phyloP scores from a whole-genome alignment of 306 rosid species.

The Corylus heterophylla region DNA sequence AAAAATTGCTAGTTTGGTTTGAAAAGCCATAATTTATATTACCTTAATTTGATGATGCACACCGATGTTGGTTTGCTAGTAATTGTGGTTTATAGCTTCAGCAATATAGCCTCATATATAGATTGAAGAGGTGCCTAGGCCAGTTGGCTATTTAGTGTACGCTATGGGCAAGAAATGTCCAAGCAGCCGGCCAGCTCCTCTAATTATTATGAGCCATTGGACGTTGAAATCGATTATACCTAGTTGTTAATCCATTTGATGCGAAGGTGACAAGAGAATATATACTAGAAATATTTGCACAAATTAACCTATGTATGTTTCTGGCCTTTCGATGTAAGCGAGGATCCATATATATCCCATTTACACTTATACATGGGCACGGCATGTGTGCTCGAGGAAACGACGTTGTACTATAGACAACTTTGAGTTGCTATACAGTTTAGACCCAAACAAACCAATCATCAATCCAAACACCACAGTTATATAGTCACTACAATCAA shows the following conservation, averaged over 20 bases:
- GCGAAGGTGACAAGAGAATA: background rate
- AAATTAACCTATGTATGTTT: background rate
- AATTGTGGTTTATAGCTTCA: conserved; percentile 23
- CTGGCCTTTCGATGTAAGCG: background rate
- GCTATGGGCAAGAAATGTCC: background rate
- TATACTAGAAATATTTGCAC: background rate
- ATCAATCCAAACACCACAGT: too few relatives aligned
- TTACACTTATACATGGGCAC: too few relatives aligned
- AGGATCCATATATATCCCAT: background rate
- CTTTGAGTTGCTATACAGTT: too few relatives aligned
- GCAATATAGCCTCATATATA: background rate
- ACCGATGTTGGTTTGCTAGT: conserved; percentile 8
- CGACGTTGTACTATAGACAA: too few relatives aligned
- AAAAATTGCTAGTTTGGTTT: conserved; percentile 26
- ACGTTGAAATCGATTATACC: background rate
- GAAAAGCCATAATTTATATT: conserved; percentile 39
- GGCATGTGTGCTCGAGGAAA: too few relatives aligned
- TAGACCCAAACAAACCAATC: too few relatives aligned
- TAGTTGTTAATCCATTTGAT: background rate
- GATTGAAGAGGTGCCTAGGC: background rate
- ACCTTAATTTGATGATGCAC: background rate
- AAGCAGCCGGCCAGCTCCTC: background rate
- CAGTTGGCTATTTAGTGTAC: conserved; percentile 18
- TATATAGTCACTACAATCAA: too few relatives aligned
- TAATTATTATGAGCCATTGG: background rate